Evolutionary conservation across 192 early-diverging fungal species (phyloP).

Genomic region (Coemansia sp.): DNA sequence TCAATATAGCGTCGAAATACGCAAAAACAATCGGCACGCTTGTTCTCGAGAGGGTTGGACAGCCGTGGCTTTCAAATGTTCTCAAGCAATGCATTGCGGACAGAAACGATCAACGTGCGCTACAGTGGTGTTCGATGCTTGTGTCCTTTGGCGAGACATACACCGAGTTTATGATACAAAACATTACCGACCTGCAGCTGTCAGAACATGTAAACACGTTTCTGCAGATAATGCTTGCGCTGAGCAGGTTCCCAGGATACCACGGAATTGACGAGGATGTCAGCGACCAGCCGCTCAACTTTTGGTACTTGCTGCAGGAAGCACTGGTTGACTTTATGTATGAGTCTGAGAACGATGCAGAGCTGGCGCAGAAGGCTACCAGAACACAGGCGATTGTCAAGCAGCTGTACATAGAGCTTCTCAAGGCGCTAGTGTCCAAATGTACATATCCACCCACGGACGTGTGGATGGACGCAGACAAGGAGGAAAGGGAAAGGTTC

Average conservation of each 20-base stretch:
- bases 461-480: slow-evolving; percentile 60
- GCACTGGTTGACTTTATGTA: slow-evolving; percentile 59
- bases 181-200: slow-evolving; percentile 12
- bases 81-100: slow-evolving; percentile 16
- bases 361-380: slow-evolving; percentile 3
- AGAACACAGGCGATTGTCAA: slow-evolving; percentile 31
- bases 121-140: slow-evolving; percentile 32
- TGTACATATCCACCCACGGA: slow-evolving; percentile 59
- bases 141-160: slow-evolving; percentile 50
- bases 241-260: slow-evolving; percentile 71
- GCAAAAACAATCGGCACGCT: slow-evolving; percentile 33
- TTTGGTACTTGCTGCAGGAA: slow-evolving; percentile 77
- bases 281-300: slow-evolving; percentile 70
- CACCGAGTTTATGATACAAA: slow-evolving; percentile 36
- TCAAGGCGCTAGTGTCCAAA: slow-evolving; percentile 61
- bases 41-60: slow-evolving; percentile 22
- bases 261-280: slow-evolving; percentile 69
- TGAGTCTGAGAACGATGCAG: slow-evolving; percentile 26
- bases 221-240: slow-evolving; percentile 59
- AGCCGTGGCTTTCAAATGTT: slow-evolving; percentile 26
- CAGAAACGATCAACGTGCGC: slow-evolving; percentile 18
- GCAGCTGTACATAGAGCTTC: slow-evolving; percentile 57
- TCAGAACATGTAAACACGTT: slow-evolving; percentile 13
- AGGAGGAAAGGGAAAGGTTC: slow-evolving; percentile 65
- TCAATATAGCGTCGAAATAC: slow-evolving; percentile 29